phyloP scores from a whole-genome alignment of 208 protist genomes.

The Acanthamoeba royreba region DNA sequence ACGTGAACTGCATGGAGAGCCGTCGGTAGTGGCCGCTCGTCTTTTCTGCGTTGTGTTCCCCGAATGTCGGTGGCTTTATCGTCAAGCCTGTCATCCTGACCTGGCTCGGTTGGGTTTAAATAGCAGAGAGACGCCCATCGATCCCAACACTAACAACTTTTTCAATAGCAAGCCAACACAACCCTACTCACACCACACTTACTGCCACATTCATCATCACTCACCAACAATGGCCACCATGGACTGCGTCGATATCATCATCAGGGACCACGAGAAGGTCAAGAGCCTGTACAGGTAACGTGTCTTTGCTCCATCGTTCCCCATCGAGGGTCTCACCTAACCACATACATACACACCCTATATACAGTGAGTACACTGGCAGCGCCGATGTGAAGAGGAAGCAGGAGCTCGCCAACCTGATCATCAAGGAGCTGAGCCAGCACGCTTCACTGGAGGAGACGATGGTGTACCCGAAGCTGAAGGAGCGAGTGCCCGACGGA shows the following conservation, averaged over 20 bases:
- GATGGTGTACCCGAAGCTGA: neutral
- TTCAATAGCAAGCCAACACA: no score
- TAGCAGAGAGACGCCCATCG: neutral
- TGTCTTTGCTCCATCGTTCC: no score
- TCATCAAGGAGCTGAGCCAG: neutral
- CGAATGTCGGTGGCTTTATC: neutral
- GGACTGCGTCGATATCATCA: neutral
- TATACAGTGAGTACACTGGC: neutral
- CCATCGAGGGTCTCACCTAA: no score
- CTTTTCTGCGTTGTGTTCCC: neutral
- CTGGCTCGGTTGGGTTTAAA: neutral
- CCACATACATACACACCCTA: neutral
- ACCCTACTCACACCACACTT: no score
- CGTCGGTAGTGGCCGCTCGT: no score
- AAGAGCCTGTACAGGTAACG: neutral
- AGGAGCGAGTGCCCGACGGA: neutral
- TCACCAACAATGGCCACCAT: no score
- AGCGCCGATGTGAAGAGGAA: neutral
- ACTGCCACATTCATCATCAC: no score
- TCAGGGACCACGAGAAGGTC: neutral
- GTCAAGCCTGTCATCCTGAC: neutral
- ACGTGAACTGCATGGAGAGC: no score
- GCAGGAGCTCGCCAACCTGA: neutral
- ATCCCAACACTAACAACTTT: neutral
- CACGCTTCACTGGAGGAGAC: neutral